A percentile compares a stretch with the other conserved stretches of the same genome.
Evolutionary conservation across 1,284 basidiomycete genomes (phyloP).

Genomic region (Exobasidium rhododendri): DNA sequence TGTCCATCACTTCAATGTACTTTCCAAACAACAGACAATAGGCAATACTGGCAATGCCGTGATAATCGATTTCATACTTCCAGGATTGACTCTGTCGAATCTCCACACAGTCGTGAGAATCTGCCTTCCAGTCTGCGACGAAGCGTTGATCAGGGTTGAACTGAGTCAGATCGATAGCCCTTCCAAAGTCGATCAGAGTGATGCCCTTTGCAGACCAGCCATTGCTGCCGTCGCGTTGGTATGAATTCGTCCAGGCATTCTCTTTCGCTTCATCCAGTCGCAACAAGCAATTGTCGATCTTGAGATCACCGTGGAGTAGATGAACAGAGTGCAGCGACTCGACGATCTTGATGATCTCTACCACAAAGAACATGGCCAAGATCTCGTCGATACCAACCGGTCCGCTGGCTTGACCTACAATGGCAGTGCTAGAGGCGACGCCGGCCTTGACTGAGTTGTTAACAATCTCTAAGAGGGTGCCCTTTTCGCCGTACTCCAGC

Average conservation of each 20-base stretch:
- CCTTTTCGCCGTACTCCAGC: conserved; percentile 83
- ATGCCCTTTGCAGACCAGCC: conserved; percentile 88
- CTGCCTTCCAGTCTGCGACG: conserved; percentile 74
- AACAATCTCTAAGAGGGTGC: conserved; percentile 86
- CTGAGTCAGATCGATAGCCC: conserved; percentile 71
- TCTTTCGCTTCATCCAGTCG: conserved; percentile 74
- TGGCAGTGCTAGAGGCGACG: conserved; percentile 56
- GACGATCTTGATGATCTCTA: conserved; percentile 80
- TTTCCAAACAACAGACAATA: conserved; percentile 95
- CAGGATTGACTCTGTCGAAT: conserved; percentile 78
- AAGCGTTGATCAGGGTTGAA: conserved; percentile 67
- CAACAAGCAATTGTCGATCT: conserved; percentile 97
- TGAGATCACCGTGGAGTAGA: conserved; percentile 95
- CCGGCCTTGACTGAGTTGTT: conserved; percentile 62
- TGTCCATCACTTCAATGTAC: conserved; percentile 62
- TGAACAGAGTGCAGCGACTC: conserved; percentile 76
- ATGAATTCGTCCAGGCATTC: conserved; percentile 69
- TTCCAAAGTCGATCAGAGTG: conserved; percentile 92
- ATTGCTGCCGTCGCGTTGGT: conserved; percentile 70
- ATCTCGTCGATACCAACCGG: conserved; percentile 73
- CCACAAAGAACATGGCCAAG: conserved; percentile 88
- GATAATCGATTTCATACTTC: conserved; percentile 95
- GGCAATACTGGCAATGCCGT: conserved; percentile 83
- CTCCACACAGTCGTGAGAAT: conserved; percentile 81
- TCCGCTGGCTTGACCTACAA: conserved; percentile 18